Evolutionary conservation across 768 basidiomycete genomes (phyloP).

Genomic region (Serendipita sp.): DNA sequence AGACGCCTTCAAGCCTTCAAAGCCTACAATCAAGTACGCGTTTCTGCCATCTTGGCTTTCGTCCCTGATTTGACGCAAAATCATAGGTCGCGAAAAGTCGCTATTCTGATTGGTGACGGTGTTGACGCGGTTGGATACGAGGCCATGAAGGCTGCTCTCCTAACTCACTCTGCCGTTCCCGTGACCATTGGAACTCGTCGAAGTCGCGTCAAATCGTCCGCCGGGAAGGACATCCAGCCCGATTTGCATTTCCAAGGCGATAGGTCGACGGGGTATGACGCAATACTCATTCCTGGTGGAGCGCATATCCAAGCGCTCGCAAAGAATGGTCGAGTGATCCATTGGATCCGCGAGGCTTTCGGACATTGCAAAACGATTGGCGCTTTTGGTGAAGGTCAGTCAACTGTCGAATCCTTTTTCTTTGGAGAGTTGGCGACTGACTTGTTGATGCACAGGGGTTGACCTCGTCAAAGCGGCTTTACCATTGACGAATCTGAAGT

Average conservation of each 20-base stretch:
- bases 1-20: constrained; percentile 34
- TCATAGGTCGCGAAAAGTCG: constrained; percentile 45
- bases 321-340: constrained; percentile 53
- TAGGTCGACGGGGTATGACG: constrained; percentile 74
- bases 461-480: constrained; percentile 33
- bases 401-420: neutral
- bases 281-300: constrained; percentile 58
- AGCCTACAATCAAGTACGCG: constrained; percentile 34
- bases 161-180: constrained; percentile 38
- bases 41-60: constrained; percentile 8
- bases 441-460: constrained; percentile 25
- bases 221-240: constrained; percentile 27
- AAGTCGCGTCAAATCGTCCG: constrained; percentile 34
- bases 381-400: constrained; percentile 50
- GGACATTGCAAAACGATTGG: constrained; percentile 76
- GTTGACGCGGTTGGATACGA: constrained; percentile 48
- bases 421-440: neutral
- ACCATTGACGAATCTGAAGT: constrained; percentile 31
- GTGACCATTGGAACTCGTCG: constrained; percentile 49
- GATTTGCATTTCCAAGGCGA: constrained; percentile 66
- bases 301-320: constrained; percentile 41
- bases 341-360: constrained; percentile 75
- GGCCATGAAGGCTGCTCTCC: constrained; percentile 39
- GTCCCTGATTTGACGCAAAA: constrained; percentile 17
- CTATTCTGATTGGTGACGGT: constrained; percentile 60